Conservation (phyloP, 306 rosid genomes). For the Quercus gilva region DNA sequence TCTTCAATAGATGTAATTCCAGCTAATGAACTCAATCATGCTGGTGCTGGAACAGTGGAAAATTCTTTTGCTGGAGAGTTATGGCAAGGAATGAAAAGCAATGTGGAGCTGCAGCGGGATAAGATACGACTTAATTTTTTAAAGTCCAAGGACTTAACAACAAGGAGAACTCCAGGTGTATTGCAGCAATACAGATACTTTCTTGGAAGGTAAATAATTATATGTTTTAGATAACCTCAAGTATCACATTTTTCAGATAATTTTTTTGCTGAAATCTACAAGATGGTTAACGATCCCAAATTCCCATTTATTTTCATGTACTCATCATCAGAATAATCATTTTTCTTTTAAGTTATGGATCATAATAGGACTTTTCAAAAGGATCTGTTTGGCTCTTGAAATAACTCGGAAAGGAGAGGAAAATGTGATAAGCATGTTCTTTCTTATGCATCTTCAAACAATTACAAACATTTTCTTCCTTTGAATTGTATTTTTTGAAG, state of each 20-base stretch:
- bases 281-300: not conserved
- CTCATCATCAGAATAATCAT: not conserved
- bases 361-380: not conserved
- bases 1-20: conserved; percentile 29
- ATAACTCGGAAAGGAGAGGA: not conserved
- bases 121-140: conserved; percentile 60
- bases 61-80: conserved; percentile 78
- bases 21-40: conserved; percentile 29
- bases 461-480: not conserved
- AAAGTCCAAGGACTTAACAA: conserved; percentile 73
- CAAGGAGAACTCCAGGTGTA: conserved; percentile 71
- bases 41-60: conserved; percentile 31
- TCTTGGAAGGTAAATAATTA: conserved; percentile 62
- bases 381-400: not conserved
- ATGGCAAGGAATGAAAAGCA: conserved; percentile 77
- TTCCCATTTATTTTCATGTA: not conserved
- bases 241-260: conserved; percentile 12
- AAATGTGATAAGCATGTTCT: not conserved
- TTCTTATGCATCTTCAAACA: not conserved
- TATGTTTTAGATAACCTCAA: not conserved
- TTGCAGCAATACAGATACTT: conserved; percentile 77
- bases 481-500: not conserved
- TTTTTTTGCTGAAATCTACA: conserved; percentile 4
- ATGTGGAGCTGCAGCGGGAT: conserved; percentile 59
- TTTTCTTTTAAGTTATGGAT: too few relatives aligned